Evolutionary conservation across 805 yeast species (phyloP), one percentile per base, ranked within the genome.

Genomic region (Lachancea thermotolerans): DNA sequence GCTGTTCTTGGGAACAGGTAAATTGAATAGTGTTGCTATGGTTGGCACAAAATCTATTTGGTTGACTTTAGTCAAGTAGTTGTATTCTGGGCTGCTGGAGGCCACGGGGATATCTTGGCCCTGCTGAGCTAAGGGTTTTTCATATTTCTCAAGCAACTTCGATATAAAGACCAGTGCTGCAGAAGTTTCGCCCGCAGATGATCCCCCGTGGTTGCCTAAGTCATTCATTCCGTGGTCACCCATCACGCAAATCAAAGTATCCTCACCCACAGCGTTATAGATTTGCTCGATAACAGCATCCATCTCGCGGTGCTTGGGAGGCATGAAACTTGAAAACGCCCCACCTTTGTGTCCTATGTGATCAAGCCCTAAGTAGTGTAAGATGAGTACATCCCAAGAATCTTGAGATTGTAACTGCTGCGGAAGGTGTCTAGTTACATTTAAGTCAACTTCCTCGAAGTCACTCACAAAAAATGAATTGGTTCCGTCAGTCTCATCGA

Each of bases 341-440:
- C 99, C 99, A 37, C 95, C 95, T 60, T 89, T 91, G 63, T 93
- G 99, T 1, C 99, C 99, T 56, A 93, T 93, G 61, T 93, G 99
- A 60, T 93, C 99, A 27, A 93, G 69, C 0, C 99, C 99, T 15
- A 93, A 68, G 57, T 91, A 93, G 62, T 93, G 99, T 33, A 93
- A 67, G 34, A 93, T 82, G 49, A 93, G 67, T 4, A 81, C 83
- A 59, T 93, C 96, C 98, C 98, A 93, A 10, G 59, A 56, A 1
- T 65, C 58, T 10, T 53, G 44, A 10, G 62, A 55, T 3, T 36
- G 46, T 25, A 91, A 62, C 52, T 87, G 86, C 5, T 60, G 53
- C 35, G 77, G 81, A 28, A 93, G 62, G 62, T 93, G 97, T 40
- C 97, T 72, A 0, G 98, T 90, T 3, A 93, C 99, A 55, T 93